phyloP scores from a whole-genome alignment of 371 early-diverging fungal species.

The Rhizomucor pusillus region DNA sequence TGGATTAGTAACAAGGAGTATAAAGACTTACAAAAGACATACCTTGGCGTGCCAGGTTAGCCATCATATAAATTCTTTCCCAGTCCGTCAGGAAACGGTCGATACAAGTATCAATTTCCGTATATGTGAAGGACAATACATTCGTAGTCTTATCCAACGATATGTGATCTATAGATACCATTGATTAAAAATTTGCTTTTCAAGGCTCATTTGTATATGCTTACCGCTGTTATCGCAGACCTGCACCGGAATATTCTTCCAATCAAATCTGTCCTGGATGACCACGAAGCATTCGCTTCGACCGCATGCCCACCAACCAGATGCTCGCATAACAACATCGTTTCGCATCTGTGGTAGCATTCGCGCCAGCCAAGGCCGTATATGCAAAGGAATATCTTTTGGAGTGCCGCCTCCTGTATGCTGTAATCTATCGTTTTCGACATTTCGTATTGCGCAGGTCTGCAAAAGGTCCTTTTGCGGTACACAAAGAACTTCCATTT shows the following conservation, averaged over 20 bases:
- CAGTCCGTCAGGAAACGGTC: constrained; percentile 42
- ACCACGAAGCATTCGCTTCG: constrained; percentile 47
- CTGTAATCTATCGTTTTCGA: constrained; percentile 9
- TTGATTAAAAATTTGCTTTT: not conserved
- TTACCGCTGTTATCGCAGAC: constrained; percentile 26
- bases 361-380: constrained; percentile 31
- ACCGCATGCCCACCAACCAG: constrained; percentile 49
- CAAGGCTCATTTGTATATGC: not conserved
- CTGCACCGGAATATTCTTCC: constrained; percentile 22
- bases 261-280: constrained; percentile 38
- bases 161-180: constrained; percentile 34
- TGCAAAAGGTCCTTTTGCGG: constrained; percentile 36
- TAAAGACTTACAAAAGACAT: not conserved
- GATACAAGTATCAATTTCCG: constrained; percentile 39
- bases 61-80: constrained; percentile 53
- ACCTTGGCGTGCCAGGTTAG: constrained; percentile 42
- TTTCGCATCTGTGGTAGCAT: constrained; percentile 27
- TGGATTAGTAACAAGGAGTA: not conserved
- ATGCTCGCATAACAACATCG: constrained; percentile 40
- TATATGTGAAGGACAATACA: constrained; percentile 45
- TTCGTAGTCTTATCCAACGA: constrained; percentile 32
- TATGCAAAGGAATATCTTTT: constrained; percentile 20
- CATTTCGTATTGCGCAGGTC: constrained; percentile 27
- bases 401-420: constrained; percentile 2
- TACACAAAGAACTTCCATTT: constrained; percentile 46